These are phyloP conservation scores for Filosporella fistucella DNA, from an alignment of 495 filamentous ascomycete genomes.

Conservation along the genomic window DNA sequence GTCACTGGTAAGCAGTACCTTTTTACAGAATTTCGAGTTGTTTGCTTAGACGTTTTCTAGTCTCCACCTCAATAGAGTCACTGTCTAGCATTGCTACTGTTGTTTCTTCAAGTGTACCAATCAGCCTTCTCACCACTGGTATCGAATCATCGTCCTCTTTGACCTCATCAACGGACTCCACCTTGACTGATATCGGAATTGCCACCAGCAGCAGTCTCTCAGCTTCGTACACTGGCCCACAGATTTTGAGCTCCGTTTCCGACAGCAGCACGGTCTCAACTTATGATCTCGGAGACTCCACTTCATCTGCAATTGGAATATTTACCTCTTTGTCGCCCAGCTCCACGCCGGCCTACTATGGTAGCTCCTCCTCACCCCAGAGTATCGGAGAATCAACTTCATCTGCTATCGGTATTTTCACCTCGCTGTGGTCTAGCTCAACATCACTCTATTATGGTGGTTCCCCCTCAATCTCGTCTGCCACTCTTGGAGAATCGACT, in stretches of 20 bases:
- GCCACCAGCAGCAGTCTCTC: too few relatives aligned
- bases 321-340: too few relatives aligned
- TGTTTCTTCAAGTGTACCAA: neutral
- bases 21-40: neutral
- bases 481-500: neutral
- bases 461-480: neutral
- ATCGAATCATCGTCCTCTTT: too few relatives aligned
- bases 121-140: neutral
- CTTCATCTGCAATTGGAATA: too few relatives aligned
- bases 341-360: neutral
- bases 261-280: neutral
- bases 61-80: neutral
- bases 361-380: neutral
- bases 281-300: neutral
- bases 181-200: too few relatives aligned
- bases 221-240: too few relatives aligned
- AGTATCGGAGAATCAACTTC: neutral
- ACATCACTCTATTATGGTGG: neutral
- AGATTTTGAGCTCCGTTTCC: too few relatives aligned
- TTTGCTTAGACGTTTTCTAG: neutral
- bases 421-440: neutral
- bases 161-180: too few relatives aligned
- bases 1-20: neutral
- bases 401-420: too few relatives aligned
- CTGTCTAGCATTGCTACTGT: too few relatives aligned